Evolutionary conservation across 2,329 filamentous ascomycete genomes (phyloP), one percentile per base, ranked within the genome.

Genomic region (Cladosporium sp.): DNA sequence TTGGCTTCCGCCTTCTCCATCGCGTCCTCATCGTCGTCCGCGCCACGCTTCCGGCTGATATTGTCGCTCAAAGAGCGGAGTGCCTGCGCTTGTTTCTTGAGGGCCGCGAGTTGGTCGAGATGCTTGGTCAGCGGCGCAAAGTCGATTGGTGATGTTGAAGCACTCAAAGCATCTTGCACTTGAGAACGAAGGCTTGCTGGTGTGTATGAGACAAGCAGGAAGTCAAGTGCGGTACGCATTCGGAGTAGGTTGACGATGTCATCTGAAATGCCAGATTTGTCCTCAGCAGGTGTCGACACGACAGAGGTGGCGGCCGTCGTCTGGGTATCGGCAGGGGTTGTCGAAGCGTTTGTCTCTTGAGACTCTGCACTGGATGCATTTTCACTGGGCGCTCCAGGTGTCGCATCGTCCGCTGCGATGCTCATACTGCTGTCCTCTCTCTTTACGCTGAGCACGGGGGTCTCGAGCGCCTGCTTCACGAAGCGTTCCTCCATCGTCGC

Each of bases 401-500:
- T 54, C 17, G 61, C 53, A 15, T 64, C 56, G n/a, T 62, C 56
- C 6, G 52, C 50, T 5, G 57, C 58, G 49, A 64, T 57, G 53
- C 61, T 68, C 9, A 68, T 50, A 15, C 51, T 68, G 63, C 66
- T 75, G 34, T 80, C 74, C 50, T 83, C 78, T 40, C 82, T 77
- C 61, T 78, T 84, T 36, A 90, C 75, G 27, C 81, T 81, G 59
- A 88, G 73, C 38, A 95, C 74, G 0, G 93, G 92, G 4, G 84
- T 80, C 59, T 93, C 87, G 4, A 99, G 74, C 2, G 80, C 80
- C 61, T 85, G 85, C 45, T 77, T 80, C 7, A 99, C 82, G 59
- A 96, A 95, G 37, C 82, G 85, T 41, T 93, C 87, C 64, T 96
- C 92, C 77, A 99, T 80, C 59, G 86, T 95, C 6, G 74, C 71